phyloP scores from a whole-genome alignment of 1,284 basidiomycete genomes.

The Ceratobasidium theobromae region DNA sequence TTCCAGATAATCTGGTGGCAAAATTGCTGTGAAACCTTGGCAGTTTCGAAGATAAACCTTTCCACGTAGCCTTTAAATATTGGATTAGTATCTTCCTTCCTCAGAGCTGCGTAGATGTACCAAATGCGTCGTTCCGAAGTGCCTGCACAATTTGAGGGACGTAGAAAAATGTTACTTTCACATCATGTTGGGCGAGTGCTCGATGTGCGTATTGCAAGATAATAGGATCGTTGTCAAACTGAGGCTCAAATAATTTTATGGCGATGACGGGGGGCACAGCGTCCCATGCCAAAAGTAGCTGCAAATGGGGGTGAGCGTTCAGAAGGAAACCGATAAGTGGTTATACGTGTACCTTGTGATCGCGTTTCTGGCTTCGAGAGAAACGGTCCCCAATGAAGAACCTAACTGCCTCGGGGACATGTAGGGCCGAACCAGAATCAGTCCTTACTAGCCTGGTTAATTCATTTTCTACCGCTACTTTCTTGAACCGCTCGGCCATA shows the following conservation, averaged over 20 bases:
- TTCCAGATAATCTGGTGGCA: slow-evolving; percentile 99
- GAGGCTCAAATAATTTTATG: slow-evolving; percentile 82
- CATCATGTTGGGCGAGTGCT: slow-evolving; percentile 91
- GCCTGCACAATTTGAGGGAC: slow-evolving; percentile 99
- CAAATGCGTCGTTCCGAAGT: slow-evolving; percentile 82
- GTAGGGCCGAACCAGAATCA: slow-evolving; percentile 69
- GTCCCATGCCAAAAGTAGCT: slow-evolving; percentile 88
- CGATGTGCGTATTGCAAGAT: slow-evolving; percentile 97
- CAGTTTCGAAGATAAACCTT: slow-evolving; percentile 95
- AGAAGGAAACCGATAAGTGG: not conserved
- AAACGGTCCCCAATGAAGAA: slow-evolving; percentile 77
- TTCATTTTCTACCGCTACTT: slow-evolving; percentile 62
- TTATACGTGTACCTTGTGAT: slow-evolving; percentile 64
- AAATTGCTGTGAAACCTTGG: slow-evolving; percentile 96
- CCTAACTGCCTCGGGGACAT: slow-evolving; percentile 75
- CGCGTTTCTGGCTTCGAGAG: slow-evolving; percentile 52
- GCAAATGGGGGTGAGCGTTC: slow-evolving; percentile 37
- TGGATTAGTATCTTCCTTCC: not conserved
- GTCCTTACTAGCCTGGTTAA: slow-evolving; percentile 74
- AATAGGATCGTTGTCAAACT: slow-evolving; percentile 80
- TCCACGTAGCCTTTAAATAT: slow-evolving; percentile 76
- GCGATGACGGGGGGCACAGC: slow-evolving; percentile 87
- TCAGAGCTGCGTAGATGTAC: slow-evolving; percentile 48
- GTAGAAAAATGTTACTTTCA: slow-evolving; percentile 97
- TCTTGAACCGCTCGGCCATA: slow-evolving; percentile 85